Evolutionary conservation across 345 rosid species (phyloP), one percentile per base, ranked within the genome.

Genomic region (Nasturtium officinale): DNA sequence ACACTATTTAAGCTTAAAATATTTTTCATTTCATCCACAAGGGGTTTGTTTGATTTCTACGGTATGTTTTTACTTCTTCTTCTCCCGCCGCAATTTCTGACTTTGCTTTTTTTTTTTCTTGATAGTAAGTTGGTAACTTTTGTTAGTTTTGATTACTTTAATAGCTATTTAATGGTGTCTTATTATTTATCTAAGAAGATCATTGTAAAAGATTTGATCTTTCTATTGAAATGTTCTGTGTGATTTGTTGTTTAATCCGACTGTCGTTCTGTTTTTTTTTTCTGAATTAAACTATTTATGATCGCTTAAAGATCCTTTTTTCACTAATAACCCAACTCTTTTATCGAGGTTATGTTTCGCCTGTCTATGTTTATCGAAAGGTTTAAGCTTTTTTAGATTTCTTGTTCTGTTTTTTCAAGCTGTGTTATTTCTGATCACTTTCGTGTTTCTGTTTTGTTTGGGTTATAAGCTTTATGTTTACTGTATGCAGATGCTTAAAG

Each of bases 21-120:
- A 1, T 23, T 63, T 57, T 54, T 47, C 64, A 9, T 76, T 63
- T 47, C 2, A 46, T 69, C 33, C 46, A 0, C 7, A 56, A 21
- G 38, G 38, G 43, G 29, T 71, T 65, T 45, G 4, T 16, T 28
- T 56, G 17, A 70, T 77, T 50, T 63, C 25, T 47, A 56, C 54
- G 67, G 71, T 71, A 77, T 57, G 80, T 11, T 70, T 2, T 55
- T 61, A 23, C 48, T 33, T 76, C 65, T 69, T 62, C 51, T 0
- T 32, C 30, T n/a, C 2, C 64, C 42, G 71, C 70, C 65, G 58
- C 74, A 76, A 62, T 33, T 69, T 62, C 46, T 55, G 50, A 63
- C 64, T 62, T 68, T 18, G 26, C 9, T 26, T 56, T 46, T 23
- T 1, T 1, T 1, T 29, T 57, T 40, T 71, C 48, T 17, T 53